phyloP scores from a whole-genome alignment of 1,284 basidiomycete genomes.

The Meira nashicola region DNA sequence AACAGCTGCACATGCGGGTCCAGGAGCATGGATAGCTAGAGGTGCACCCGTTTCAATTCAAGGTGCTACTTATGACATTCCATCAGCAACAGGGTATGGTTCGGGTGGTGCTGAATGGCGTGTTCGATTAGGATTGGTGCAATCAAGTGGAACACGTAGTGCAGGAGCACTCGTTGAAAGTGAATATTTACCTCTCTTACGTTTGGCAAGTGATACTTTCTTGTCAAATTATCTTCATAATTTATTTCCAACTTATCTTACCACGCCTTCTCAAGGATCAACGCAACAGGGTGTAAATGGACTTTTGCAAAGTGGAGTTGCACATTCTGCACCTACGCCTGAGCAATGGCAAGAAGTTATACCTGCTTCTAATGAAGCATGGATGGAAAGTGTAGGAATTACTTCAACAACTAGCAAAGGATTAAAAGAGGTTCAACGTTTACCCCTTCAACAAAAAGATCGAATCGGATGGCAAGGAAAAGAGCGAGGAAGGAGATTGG shows the following conservation, averaged over 20 bases:
- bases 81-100: not conserved
- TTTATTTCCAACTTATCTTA: not conserved
- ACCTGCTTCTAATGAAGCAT: not conserved
- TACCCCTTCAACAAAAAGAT: not conserved
- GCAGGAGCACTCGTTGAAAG: slow-evolving; percentile 5
- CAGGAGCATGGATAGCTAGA: slow-evolving; percentile 5
- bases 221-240: not conserved
- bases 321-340: not conserved
- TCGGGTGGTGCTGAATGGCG: not conserved
- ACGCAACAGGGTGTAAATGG: not conserved
- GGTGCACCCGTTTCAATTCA: slow-evolving; percentile 1
- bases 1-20: not conserved
- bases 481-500: slow-evolving; percentile 6
- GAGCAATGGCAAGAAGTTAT: slow-evolving; percentile 3
- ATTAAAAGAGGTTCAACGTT: not conserved
- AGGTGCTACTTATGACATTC: slow-evolving; percentile 7
- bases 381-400: not conserved
- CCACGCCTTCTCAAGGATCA: not conserved
- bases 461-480: slow-evolving; percentile 1
- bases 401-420: no score
- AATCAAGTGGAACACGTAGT: slow-evolving; percentile 5
- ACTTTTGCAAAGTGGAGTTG: not conserved
- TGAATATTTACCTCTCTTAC: not conserved
- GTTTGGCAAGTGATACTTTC: not conserved
- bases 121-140: slow-evolving; percentile 3